phyloP scores from a whole-genome alignment of 176 grass and related monocot genomes.

The Chrysopogon serrulatus region DNA sequence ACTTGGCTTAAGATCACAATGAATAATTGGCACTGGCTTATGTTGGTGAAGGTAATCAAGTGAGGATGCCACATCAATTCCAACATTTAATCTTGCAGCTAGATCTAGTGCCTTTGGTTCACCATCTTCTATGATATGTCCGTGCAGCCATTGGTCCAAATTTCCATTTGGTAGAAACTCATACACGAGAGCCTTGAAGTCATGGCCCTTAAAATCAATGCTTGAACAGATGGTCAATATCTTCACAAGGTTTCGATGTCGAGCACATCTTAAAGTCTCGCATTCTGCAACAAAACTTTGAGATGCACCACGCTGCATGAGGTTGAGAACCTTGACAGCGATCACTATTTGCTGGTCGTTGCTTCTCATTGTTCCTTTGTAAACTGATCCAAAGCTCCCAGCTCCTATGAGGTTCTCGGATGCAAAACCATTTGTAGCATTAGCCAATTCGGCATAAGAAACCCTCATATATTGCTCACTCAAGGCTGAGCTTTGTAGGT shows the following conservation, averaged over 20 bases:
- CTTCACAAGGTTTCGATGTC: too few species aligned
- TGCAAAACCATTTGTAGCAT: slow-evolving; percentile 10
- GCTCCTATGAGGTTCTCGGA: not conserved
- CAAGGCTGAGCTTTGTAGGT: not conserved
- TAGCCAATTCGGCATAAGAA: slow-evolving; percentile 18
- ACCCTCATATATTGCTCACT: not conserved
- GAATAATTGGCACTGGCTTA: not conserved
- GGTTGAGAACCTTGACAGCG: too few species aligned
- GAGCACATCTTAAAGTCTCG: too few species aligned
- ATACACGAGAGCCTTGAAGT: too few species aligned
- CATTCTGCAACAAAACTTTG: too few species aligned
- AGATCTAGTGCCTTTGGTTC: not conserved
- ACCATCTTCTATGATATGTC: not conserved
- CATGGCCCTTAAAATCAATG: too few species aligned
- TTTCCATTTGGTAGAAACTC: not conserved
- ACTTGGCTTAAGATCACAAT: slow-evolving; percentile 18
- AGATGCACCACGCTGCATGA: too few species aligned
- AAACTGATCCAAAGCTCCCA: slow-evolving; percentile 6
- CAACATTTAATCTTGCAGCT: not conserved
- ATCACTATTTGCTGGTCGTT: not conserved
- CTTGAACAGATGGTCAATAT: too few species aligned
- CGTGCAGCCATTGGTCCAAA: not conserved
- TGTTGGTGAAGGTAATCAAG: slow-evolving; percentile 14
- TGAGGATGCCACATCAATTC: not conserved
- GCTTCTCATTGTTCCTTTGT: not conserved